Conservation (phyloP, 192 early-diverging fungal genomes). For the Entomortierella lignicola region DNA sequence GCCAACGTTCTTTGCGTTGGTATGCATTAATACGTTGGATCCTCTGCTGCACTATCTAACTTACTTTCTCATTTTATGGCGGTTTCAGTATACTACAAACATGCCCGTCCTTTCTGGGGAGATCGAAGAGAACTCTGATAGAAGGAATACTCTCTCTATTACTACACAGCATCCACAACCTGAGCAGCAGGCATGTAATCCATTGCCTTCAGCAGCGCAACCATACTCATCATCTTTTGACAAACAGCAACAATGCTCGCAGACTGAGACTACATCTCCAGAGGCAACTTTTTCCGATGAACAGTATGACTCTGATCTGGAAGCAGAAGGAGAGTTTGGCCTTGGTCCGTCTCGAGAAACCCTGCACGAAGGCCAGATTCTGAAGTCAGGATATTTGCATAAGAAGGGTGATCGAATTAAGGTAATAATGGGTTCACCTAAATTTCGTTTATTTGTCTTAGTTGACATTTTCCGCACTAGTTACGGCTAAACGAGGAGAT, state of each 20-base stretch:
- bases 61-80: neutral
- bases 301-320: constrained; percentile 57
- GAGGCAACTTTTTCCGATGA: constrained; percentile 34
- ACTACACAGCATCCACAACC: constrained; percentile 6
- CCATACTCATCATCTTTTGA: constrained; percentile 17
- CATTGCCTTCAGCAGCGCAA: constrained; percentile 3
- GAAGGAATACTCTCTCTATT: neutral
- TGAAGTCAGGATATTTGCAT: constrained; percentile 65
- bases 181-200: neutral
- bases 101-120: constrained; percentile 5
- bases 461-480: no score
- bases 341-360: constrained; percentile 60
- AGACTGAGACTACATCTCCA: constrained; percentile 23
- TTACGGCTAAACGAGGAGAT: no score
- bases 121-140: neutral
- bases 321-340: constrained; percentile 56
- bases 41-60: constrained; percentile 1
- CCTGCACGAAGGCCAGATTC: constrained; percentile 62
- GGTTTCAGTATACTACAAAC: neutral
- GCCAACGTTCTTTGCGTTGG: neutral
- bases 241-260: constrained; percentile 1
- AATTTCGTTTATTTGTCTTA: no score
- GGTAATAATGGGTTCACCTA: constrained; percentile 38
- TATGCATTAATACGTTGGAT: neutral
- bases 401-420: constrained; percentile 71